Base-by-base conservation (phyloP, 805 yeast species). In the Kregervanrija delftensis region DNA sequence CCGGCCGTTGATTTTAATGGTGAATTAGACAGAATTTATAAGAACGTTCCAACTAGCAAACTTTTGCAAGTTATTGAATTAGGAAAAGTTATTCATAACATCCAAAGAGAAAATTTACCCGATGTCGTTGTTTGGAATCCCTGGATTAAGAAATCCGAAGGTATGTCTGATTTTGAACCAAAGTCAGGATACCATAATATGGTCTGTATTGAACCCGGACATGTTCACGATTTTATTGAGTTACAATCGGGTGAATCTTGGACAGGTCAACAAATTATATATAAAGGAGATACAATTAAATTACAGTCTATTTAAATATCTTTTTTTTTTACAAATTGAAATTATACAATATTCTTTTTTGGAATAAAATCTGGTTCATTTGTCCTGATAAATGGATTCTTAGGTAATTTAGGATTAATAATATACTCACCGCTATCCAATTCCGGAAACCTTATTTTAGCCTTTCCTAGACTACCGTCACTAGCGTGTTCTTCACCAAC, bases 111-210 rank as follows among this genome's bases (percentile, higher is more conserved):
- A 12, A 82, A 82, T 55, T 46, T 63, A 53, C 80, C 77, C 0
- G 81, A 77, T 51, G 69, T 76, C 5, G 98, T 93, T 40, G 97
- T 93, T 44, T 93, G 99, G 99, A 93, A 93, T 65, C 99, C 99
- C 33, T 93, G 98, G 99, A 71, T 77, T 52, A 74, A 83, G 45
- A 86, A 85, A 63, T 77, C 93, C n/a, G 71, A 67, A 17, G 81
- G 83, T 2, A 86, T 93, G 91, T 81, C 71, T 36, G 99, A 93
- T 66, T 93, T 91, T 58, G 76, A 73, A 55, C 99, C 98, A 41
- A 87, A 86, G 61, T 64, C 66, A 43, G 98, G 96, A 5, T 93
- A 72, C 69, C 73, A 79, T 53, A 71, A 82, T 39, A 91, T 93
- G 98, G 78, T 93, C 46, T 93, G 99, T 67, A 76, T 93, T 46